Percentiles rank a stretch among this genome's conserved stretches.
These are phyloP conservation scores for Ramaria sp. DNA, from an alignment of 768 basidiomycete genomes.

Conservation along the genomic window DNA sequence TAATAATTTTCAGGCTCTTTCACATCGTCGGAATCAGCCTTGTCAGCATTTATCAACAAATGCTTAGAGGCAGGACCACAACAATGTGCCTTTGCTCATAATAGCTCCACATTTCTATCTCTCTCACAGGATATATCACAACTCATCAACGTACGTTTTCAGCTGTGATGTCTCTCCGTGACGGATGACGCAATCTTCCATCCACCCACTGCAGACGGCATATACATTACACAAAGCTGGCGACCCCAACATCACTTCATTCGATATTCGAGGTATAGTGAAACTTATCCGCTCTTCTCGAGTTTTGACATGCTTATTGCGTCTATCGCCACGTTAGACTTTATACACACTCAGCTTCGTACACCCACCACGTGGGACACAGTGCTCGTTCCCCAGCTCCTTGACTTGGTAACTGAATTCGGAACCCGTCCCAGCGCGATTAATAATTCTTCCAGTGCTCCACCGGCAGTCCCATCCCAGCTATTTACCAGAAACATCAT, in stretches of 20 bases:
- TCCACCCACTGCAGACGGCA: conserved; percentile 14
- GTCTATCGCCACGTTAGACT: no score
- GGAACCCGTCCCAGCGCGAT: not conserved
- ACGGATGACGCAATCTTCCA: conserved; percentile 13
- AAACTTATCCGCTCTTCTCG: no score
- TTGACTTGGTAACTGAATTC: not conserved
- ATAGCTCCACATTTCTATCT: conserved; percentile 11
- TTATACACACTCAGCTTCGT: not conserved
- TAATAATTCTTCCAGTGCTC: not conserved
- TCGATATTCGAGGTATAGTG: not conserved
- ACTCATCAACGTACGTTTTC: conserved; percentile 15
- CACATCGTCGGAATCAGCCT: not conserved
- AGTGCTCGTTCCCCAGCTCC: not conserved
- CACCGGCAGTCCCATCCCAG: not conserved
- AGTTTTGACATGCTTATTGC: no score
- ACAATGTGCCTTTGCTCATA: conserved; percentile 17
- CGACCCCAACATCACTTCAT: not conserved
- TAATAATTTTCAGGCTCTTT: not conserved
- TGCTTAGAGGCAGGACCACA: conserved; percentile 17
- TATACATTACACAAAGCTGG: not conserved
- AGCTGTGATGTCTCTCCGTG: conserved; percentile 17
- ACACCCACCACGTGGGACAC: not conserved
- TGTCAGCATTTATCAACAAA: not conserved
- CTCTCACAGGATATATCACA: conserved; percentile 15
- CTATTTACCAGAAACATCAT: no score